These are phyloP conservation scores for Scalesia atractyloides DNA, from an alignment of 129 eudicot genomes.

Conservation along the genomic window DNA sequence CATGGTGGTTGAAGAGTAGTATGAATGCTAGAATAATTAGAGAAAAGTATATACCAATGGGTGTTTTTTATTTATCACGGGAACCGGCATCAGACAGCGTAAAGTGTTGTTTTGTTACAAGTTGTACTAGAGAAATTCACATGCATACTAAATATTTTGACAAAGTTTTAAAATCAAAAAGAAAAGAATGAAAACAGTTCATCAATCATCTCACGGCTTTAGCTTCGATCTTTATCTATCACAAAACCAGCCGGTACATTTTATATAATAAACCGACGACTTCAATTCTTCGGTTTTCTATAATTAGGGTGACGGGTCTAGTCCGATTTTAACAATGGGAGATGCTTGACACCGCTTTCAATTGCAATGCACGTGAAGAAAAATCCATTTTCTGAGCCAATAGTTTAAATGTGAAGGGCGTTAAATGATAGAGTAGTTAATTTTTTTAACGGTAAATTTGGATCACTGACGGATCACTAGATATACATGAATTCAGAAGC, in stretches of 20 bases:
- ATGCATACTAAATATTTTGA: neutral
- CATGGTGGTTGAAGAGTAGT: constrained; percentile 18
- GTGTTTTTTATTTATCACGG: constrained; percentile 3
- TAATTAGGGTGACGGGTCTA: no score
- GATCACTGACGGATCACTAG: no score
- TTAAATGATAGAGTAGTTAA: no score
- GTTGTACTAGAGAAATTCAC: neutral
- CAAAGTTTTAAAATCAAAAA: no score
- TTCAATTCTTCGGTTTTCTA: no score
- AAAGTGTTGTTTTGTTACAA: neutral
- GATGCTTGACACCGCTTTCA: constrained; percentile 16
- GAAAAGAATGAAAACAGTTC: no score
- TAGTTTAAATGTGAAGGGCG: no score
- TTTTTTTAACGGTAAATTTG: no score
- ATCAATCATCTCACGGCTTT: neutral
- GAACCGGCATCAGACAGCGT: neutral
- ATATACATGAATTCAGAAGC: no score
- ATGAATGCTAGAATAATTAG: neutral
- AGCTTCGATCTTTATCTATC: neutral
- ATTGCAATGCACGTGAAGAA: neutral
- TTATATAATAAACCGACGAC: no score
- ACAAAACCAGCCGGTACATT: neutral
- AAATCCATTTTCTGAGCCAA: neutral
- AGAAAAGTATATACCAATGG: neutral
- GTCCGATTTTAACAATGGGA: neutral